These are phyloP conservation scores for Castanea sativa DNA, from an alignment of 306 rosid genomes.

Conservation along the genomic window DNA sequence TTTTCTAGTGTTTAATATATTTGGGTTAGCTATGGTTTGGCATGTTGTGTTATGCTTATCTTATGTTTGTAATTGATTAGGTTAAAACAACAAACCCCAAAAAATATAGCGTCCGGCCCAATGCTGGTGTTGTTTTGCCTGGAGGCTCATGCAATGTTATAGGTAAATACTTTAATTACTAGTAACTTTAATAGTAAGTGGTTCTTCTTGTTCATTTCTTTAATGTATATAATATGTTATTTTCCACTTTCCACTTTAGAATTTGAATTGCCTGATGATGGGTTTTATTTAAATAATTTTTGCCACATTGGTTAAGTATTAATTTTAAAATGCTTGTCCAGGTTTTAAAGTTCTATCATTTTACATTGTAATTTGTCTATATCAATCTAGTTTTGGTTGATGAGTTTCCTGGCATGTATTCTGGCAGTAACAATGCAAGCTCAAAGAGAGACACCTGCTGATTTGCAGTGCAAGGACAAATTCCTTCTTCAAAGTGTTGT, in stretches of 20 bases:
- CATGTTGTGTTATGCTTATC: background rate
- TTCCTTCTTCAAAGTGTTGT: slow-evolving; percentile 52
- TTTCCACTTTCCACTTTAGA: background rate
- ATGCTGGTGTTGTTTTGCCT: slow-evolving; percentile 44
- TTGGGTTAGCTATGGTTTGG: background rate
- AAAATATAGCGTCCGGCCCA: slow-evolving; percentile 50
- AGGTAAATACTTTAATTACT: slow-evolving; percentile 23
- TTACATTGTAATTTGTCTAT: background rate
- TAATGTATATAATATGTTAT: background rate
- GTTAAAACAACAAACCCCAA: slow-evolving; percentile 51
- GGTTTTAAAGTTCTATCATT: background rate
- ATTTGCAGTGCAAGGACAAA: slow-evolving; percentile 58
- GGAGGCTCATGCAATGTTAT: slow-evolving; percentile 37
- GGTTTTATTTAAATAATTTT: background rate
- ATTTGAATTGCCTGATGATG: background rate
- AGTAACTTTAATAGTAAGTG: background rate
- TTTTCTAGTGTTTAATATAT: background rate
- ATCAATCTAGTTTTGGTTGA: background rate
- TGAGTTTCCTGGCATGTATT: background rate
- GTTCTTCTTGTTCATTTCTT: background rate
- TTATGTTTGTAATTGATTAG: slow-evolving; percentile 22
- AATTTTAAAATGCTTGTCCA: background rate
- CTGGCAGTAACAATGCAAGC: slow-evolving; percentile 49
- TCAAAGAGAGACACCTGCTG: slow-evolving; percentile 35
- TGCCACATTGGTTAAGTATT: background rate